Evolutionary conservation across 305 asterid species (phyloP).

Genomic region (Lippia alba): DNA sequence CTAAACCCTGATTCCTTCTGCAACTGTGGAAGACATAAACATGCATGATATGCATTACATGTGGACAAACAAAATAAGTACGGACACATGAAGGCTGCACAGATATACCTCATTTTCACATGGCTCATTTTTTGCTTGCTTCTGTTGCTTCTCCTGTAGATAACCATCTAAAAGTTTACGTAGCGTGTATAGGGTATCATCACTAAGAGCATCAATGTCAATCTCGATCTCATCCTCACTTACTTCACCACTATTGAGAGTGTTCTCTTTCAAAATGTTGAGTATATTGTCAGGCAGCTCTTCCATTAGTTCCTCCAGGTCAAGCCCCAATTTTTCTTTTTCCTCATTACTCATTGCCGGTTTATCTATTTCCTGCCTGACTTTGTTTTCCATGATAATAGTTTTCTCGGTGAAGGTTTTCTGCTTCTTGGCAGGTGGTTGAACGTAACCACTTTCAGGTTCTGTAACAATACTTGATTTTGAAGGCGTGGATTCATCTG

Average conservation of each 20-base stretch:
- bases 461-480: conserved; percentile 51
- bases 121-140: conserved; percentile 44
- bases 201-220: conserved; percentile 67
- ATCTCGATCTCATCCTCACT: conserved; percentile 79
- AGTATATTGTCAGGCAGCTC: conserved; percentile 74
- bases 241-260: conserved; percentile 49
- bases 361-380: conserved; percentile 49
- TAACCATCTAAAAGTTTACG: conserved; percentile 72
- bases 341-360: conserved; percentile 58
- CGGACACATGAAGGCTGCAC: conserved; percentile 26
- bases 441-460: conserved; percentile 44
- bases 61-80: not conserved
- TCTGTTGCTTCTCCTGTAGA: conserved; percentile 52
- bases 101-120: conserved; percentile 55
- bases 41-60: conserved; percentile 21
- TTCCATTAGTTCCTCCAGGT: conserved; percentile 58
- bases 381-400: conserved; percentile 45
- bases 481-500: conserved; percentile 49
- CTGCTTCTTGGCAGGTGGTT: conserved; percentile 67
- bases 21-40: conserved; percentile 45
- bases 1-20: conserved; percentile 56
- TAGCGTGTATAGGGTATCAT: conserved; percentile 58
- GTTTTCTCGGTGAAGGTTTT: conserved; percentile 52
- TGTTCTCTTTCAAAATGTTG: conserved; percentile 61
- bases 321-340: conserved; percentile 58